Base-by-base conservation (phyloP, 2,329 filamentous ascomycete species). In the Calonectria hongkongensis region DNA sequence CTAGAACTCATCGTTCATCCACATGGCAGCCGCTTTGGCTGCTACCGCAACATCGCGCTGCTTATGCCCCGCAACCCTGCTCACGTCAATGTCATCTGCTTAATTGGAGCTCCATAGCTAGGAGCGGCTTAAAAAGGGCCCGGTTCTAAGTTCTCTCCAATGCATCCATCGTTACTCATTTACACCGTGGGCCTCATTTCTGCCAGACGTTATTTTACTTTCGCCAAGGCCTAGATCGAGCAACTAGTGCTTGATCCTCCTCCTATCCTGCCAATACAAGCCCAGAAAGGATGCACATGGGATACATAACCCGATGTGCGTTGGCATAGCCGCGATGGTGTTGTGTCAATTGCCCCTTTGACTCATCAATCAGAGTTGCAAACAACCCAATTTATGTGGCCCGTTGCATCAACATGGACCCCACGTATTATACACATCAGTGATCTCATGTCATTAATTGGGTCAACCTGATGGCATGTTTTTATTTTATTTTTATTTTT, bases 121-220 rank as follows among this genome's bases (percentile, higher is more conserved):
- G 28, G 41, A 47, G 41, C 41, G 58, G 58, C 58, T 63, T 33
- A 45, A 63, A 33, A 63, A 25, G 4, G 27, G 5, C 58, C 39
- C 58, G 25, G 50, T 33, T 27, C 45, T 21, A 33, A 63, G 58
- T 25, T 58, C 36, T 50, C 25, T n/a, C 50, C 30, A 16, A 43
- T 33, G 28, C 51, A 45, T 30, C 45, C 54, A 62, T 43, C 66
- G 51, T 28, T 39, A 45, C 50, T 18, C 43, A 39, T 60, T 60
- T 41, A 13, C 36, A 27, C 18, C 56, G 54, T 41, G 64, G 69
- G 54, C 64, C 64, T 50, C 70, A 68, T 64, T 68, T 68, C 39
- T 60, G 56, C 16, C 18, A 25, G 36, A 48, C 47, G 18, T 10
- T 58, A 36, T 56, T 36, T 50, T 9, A n/a, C 30, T 71, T 33